phyloP scores from a whole-genome alignment of 2,329 filamentous ascomycete genomes.

The Mycosphaerella arachidis region DNA sequence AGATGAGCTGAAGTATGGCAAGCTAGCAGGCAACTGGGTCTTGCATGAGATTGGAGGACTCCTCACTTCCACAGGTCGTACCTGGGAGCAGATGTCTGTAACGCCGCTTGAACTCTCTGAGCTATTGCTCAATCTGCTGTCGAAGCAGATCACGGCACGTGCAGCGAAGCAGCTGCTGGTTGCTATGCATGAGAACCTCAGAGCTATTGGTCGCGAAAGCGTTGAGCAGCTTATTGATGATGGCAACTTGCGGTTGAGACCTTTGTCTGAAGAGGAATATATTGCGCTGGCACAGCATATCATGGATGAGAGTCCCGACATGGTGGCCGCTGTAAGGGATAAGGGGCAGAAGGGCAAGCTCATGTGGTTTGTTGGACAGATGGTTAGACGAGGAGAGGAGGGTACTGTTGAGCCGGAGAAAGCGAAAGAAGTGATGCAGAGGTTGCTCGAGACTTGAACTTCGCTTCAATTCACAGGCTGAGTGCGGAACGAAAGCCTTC shows the following conservation, averaged over 20 bases:
- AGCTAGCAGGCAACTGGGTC: constrained; percentile 56
- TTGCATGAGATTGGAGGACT: constrained; percentile 50
- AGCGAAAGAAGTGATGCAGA: constrained; percentile 52
- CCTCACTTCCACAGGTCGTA: constrained; percentile 32
- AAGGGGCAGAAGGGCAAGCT: constrained; percentile 61
- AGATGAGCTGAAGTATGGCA: constrained; percentile 38
- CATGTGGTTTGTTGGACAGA: constrained; percentile 64
- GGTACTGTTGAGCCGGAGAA: constrained; percentile 59
- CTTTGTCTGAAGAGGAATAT: constrained; percentile 55
- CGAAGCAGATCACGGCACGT: constrained; percentile 47
- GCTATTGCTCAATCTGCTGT: constrained; percentile 39
- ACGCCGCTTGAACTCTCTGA: constrained; percentile 39
- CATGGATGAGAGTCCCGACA: constrained; percentile 51
- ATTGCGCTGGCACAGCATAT: constrained; percentile 49
- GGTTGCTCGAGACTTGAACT: constrained; percentile 32
- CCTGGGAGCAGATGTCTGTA: constrained; percentile 42
- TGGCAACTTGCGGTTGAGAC: constrained; percentile 52
- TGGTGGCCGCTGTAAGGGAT: constrained; percentile 56
- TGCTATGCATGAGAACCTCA: constrained; percentile 42
- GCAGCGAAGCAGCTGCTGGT: constrained; percentile 59
- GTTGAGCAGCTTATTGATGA: constrained; percentile 53
- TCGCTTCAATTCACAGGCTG: not conserved
- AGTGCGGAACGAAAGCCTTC: too few relatives aligned
- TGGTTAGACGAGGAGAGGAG: constrained; percentile 58
- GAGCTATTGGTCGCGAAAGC: constrained; percentile 28